A percentile compares a stretch with the other conserved stretches of the same genome.
Conservation (phyloP, 139 green algal species). For the Micractinium conductrix region DNA sequence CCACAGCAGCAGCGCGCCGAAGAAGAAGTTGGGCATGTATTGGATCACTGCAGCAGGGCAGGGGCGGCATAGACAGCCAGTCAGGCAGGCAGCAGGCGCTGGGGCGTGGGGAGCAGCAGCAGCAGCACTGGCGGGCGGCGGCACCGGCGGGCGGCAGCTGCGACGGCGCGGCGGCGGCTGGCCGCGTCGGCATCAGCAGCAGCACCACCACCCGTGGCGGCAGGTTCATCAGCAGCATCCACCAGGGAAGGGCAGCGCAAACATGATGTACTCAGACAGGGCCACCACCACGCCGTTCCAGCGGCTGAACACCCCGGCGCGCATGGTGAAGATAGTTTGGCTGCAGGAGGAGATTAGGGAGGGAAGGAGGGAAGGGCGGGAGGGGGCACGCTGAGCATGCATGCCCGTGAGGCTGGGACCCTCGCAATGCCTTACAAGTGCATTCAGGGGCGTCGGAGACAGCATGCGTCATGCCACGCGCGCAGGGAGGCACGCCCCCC, state of each 20-base stretch:
- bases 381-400: slow-evolving; percentile 43
- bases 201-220: too few relatives aligned
- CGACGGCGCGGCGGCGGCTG: too few relatives aligned
- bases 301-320: slow-evolving; percentile 48
- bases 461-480: too few relatives aligned
- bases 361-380: background rate
- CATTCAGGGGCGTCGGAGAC: too few relatives aligned
- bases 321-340: slow-evolving; percentile 74
- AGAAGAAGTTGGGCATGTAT: slow-evolving; percentile 77
- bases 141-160: too few relatives aligned
- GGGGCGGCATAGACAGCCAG: background rate
- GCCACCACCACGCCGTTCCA: slow-evolving; percentile 60
- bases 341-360: background rate
- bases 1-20: slow-evolving; percentile 78
- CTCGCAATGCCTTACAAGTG: too few relatives aligned
- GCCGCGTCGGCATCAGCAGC: too few relatives aligned
- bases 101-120: too few relatives aligned
- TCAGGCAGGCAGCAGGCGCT: slow-evolving; percentile 5
- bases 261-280: slow-evolving; percentile 65
- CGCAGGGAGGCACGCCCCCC: too few relatives aligned
- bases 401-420: too few relatives aligned
- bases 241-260: slow-evolving; percentile 68
- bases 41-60: slow-evolving; percentile 34
- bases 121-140: too few relatives aligned
- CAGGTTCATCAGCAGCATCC: too few relatives aligned